Evolutionary conservation across 345 rosid genomes (phyloP), one percentile per base, ranked within the genome.

Genomic region (Moringa oleifera): DNA sequence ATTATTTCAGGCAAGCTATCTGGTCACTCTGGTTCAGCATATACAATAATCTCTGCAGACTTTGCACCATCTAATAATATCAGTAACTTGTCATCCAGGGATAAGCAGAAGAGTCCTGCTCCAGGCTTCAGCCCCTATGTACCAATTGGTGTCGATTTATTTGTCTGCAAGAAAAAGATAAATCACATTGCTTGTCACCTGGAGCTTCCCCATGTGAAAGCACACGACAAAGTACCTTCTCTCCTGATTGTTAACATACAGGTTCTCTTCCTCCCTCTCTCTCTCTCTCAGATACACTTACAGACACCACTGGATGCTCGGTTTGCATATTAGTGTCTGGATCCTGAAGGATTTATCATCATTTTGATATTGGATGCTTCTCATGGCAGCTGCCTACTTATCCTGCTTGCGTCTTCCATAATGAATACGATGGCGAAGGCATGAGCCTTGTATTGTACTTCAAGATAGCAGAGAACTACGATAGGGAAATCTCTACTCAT

Each of bases 401-500:
- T 81, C 88, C 90, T 18, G 75, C 83, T 12, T 68, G 77, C 33
- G 74, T 90, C 87, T 87, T 90, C 53, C 71, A 67, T 36, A 73
- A 83, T 16, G 83, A 85, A 23, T 21, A 46, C 23, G 85, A 90
- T 68, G 97, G 97, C 33, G 97, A 90, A 66, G 95, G 97, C 66
- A 83, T 87, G 80, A 87, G 92, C 73, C 85, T 87, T 63, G 95
- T 90, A 41, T 61, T 90, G 41, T 87, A 87, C 58, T 90, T 87
- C 58, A 82, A 69, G 67, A 13, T 84, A 55, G 75, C 84, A 6
- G 89, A 90, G 41, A 80, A 69, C 62, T 85, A 77, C 20, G 75
- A 83, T 58, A 68, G 69, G 61, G 87, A 79, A 22, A 74, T 81
- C 58, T 82, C 92, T 70, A 62, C 82, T 71, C 84, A 79, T 54